Evolutionary conservation across 257 asterid species (phyloP).

Genomic region (Thymus mandschuricus): DNA sequence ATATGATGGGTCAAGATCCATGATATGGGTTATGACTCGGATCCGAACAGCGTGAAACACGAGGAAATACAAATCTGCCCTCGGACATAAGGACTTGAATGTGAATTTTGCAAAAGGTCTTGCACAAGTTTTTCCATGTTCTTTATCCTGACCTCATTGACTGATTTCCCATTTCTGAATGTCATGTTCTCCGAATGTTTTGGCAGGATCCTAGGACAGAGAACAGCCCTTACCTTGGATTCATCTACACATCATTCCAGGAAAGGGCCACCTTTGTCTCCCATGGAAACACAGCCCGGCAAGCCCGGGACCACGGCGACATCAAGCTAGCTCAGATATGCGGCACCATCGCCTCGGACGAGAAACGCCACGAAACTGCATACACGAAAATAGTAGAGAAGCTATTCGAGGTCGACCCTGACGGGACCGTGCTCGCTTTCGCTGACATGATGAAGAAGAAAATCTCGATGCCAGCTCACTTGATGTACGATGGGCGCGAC

Average conservation of each 20-base stretch:
- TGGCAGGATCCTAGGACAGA: constrained; percentile 78
- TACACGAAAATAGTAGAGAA: constrained; percentile 81
- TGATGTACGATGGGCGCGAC: constrained; percentile 81
- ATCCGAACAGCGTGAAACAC: neutral
- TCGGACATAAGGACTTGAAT: neutral
- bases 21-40: too few species aligned
- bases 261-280: constrained; percentile 84
- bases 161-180: neutral
- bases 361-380: constrained; percentile 85
- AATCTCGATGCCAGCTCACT: constrained; percentile 85
- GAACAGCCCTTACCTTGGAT: constrained; percentile 82
- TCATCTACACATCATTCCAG: constrained; percentile 84
- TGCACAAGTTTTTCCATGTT: neutral
- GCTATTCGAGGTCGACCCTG: constrained; percentile 76
- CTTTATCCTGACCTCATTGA: neutral
- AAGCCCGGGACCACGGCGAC: constrained; percentile 74
- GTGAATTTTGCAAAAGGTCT: neutral
- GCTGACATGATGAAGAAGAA: constrained; percentile 90
- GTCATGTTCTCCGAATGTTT: neutral
- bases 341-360: constrained; percentile 77
- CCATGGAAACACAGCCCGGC: constrained; percentile 83
- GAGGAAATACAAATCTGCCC: neutral
- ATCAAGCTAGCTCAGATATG: constrained; percentile 75
- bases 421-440: constrained; percentile 68
- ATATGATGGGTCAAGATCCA: neutral